Evolutionary conservation across 2,329 filamentous ascomycete species (phyloP).

Genomic region (Hypoxylon sp.): DNA sequence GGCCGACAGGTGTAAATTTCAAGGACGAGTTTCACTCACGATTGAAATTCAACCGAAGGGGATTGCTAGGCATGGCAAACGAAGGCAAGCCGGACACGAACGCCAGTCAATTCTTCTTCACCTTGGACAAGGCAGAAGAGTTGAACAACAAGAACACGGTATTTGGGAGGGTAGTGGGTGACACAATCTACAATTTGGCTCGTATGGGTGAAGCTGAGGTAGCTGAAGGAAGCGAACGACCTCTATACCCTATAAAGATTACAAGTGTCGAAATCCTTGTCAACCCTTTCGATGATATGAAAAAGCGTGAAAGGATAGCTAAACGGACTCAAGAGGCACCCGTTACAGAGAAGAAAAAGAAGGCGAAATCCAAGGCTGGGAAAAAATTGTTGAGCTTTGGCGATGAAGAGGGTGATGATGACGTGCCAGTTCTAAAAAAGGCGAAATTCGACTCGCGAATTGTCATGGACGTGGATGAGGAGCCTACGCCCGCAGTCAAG

Average conservation of each 20-base stretch:
- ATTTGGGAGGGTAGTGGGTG: constrained; percentile 91
- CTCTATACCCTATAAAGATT: constrained; percentile 87
- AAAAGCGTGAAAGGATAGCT: constrained; percentile 74
- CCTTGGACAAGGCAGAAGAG: constrained; percentile 86
- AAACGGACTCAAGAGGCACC: constrained; percentile 63
- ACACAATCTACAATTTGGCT: constrained; percentile 95
- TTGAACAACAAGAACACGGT: constrained; percentile 91
- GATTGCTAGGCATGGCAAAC: constrained; percentile 96
- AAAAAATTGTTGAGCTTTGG: constrained; percentile 86
- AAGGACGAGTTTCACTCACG: constrained; percentile 93
- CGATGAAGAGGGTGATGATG: constrained; percentile 75
- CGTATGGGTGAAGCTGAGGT: constrained; percentile 93
- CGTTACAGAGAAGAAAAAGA: constrained; percentile 68
- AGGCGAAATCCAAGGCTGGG: constrained; percentile 77
- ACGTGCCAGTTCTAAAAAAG: constrained; percentile 77
- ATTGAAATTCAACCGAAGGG: constrained; percentile 91
- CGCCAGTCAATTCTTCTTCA: constrained; percentile 98
- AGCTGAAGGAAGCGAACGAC: constrained; percentile 82
- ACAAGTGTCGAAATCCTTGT: constrained; percentile 80
- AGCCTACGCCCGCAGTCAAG: constrained; percentile 52
- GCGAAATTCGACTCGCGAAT: constrained; percentile 84
- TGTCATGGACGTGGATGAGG: constrained; percentile 71
- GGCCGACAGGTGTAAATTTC: constrained; percentile 72
- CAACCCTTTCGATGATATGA: constrained; percentile 87
- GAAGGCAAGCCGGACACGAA: constrained; percentile 83